Base-by-base conservation (phyloP, 2,329 filamentous ascomycete species). In the Rhytidhysteron rufulum region DNA sequence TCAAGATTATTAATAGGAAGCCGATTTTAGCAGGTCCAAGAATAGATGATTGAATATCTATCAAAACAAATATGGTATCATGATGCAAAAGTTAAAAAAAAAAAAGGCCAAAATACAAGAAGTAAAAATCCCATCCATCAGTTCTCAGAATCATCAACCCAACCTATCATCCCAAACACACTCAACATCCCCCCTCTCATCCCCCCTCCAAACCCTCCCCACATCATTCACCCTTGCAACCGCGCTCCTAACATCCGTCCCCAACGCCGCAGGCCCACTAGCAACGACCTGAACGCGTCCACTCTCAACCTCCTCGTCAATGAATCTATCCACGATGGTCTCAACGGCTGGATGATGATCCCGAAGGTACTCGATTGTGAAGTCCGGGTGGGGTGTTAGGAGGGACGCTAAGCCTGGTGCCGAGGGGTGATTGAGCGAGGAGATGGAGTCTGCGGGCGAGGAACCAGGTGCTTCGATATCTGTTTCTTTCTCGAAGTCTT, bases 141-240 rank as follows among this genome's bases (percentile, higher is more conserved):
- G n/a, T n/a, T n/a, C n/a, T n/a, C n/a, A n/a, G n/a, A n/a, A n/a
- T n/a, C n/a, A n/a, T n/a, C n/a, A n/a, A n/a, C n/a, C n/a, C n/a
- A n/a, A n/a, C n/a, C n/a, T n/a, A n/a, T n/a, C n/a, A n/a, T n/a
- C n/a, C n/a, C n/a, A n/a, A n/a, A 48, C 55, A 31, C 63, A 46
- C 25, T 50, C 45, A 1, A 63, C 57, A 46, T 63, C 56, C 33
- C 48, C 49, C 22, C 54, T 54, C 20, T 57, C 53, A 3, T 60
- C 52, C 10, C 60, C 61, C 36, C 44, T 60, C 58, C 55, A 61
- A 5, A 65, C 60, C n/a, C 54, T 47, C 2, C 41, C 48, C n/a
- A 57, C 59, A 21, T 54, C 51, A 38, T 62, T 63, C 44, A 43
- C 45, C 11, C 44, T 44, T 2, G 61, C 61, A n/a, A 63, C 44